These are phyloP conservation scores for Aureobasidium sp. DNA, from an alignment of 2,329 filamentous ascomycete species.

Conservation along the genomic window DNA sequence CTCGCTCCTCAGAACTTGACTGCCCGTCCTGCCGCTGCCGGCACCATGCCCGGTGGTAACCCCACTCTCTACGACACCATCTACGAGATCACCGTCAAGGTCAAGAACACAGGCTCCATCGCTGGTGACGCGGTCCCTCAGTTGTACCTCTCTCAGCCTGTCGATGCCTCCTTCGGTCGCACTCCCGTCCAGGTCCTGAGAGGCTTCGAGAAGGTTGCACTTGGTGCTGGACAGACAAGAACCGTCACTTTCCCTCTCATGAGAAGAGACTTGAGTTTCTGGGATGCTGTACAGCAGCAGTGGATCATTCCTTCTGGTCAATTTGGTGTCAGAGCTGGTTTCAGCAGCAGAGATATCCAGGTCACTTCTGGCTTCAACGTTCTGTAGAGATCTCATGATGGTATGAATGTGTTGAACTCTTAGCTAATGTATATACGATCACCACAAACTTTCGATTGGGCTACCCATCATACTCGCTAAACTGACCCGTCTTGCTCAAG, in stretches of 20 bases:
- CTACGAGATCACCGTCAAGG: conserved; percentile 54
- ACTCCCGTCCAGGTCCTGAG: conserved; percentile 41
- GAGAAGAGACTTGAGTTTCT: conserved; percentile 55
- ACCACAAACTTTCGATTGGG: neutral
- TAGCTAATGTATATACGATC: neutral
- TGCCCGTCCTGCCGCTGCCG: conserved; percentile 22
- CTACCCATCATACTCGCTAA: neutral
- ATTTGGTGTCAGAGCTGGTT: conserved; percentile 26
- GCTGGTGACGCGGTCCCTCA: conserved; percentile 55
- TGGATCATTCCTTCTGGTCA: conserved; percentile 40
- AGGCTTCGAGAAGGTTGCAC: conserved; percentile 51
- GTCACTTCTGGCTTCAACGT: conserved; percentile 9
- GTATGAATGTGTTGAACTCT: too few species aligned
- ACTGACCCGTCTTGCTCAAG: neutral
- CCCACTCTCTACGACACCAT: conserved; percentile 56
- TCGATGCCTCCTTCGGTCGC: conserved; percentile 26
- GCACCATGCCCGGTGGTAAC: conserved; percentile 42
- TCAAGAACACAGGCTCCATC: conserved; percentile 58
- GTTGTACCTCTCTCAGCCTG: conserved; percentile 43
- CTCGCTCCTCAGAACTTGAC: conserved; percentile 30
- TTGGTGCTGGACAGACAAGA: conserved; percentile 40
- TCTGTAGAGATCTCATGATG: neutral
- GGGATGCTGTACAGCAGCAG: conserved; percentile 50
- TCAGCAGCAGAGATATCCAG: conserved; percentile 29
- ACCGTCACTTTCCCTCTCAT: conserved; percentile 46